Base-by-base conservation (phyloP, 2,329 filamentous ascomycete species). In the Fusarium newnesense region DNA sequence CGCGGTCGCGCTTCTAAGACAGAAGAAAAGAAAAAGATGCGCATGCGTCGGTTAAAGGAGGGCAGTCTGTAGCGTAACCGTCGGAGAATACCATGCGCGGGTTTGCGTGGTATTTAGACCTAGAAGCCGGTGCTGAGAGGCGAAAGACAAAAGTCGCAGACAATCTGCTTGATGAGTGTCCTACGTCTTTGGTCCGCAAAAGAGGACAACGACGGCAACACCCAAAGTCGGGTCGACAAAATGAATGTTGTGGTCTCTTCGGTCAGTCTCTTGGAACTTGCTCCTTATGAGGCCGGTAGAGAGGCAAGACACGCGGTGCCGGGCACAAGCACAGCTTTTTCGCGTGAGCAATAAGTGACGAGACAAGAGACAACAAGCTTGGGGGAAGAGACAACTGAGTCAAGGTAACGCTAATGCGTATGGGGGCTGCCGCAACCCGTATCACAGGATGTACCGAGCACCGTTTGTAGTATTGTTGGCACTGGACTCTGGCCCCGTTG, bases 201-300 rank as follows among this genome's bases (percentile, higher is more conserved):
- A 44, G 64, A 69, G 52, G 61, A 71, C 53, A 42, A 66, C 53
- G 49, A 67, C 62, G 62, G 71, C 42, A 68, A 71, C 59, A 74
- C 42, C 54, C 67, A 65, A 70, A 56, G 67, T 57, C 53, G 46
- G 59, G 68, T 69, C 44, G 64, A 70, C 64, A 70, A 73, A 73
- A 50, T 70, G 64, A 54, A 70, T 63, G 68, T 57, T 69, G 61
- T 74, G 64, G 64, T 68, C 72, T 66, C 56, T 68, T 54, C 56
- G 43, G 57, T 69, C 72, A 56, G 63, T 69, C 63, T 57, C 57
- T 72, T 73, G 75, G 75, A 77, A 67, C 66, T 68, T 74, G 75
- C 73, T 77, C 72, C 76, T 78, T 78, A 78, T 78, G 76, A 78
- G 75, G 75, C 76, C 68, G 75, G 64, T 73, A 65, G 73, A 77